Percentiles rank a stretch among this genome's conserved stretches.
Conservation (phyloP, 768 basidiomycete genomes). For the Russula olivacea region DNA sequence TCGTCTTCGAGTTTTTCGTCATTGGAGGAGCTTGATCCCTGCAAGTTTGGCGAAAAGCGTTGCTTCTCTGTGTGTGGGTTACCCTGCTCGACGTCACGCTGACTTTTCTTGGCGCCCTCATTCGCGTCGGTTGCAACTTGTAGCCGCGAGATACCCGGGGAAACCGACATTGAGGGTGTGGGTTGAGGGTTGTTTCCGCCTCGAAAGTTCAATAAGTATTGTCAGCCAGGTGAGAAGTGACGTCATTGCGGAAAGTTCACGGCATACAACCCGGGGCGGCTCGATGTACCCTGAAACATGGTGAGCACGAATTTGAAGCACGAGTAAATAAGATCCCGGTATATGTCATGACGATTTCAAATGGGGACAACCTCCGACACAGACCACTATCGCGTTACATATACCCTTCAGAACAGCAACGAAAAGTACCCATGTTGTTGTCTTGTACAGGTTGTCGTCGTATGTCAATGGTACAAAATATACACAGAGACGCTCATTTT, state of each 20-base stretch:
- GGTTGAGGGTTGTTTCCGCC: not conserved
- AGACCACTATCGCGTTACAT: not conserved
- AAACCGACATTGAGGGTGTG: slow-evolving; percentile 11
- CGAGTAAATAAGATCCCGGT: not conserved
- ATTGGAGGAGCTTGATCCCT: not conserved
- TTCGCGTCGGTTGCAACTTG: not conserved
- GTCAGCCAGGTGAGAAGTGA: too few species aligned
- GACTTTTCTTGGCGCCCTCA: not conserved
- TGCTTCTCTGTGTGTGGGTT: slow-evolving; percentile 15
- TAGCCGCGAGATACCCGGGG: not conserved
- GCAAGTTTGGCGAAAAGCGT: slow-evolving; percentile 5
- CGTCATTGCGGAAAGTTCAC: too few species aligned
- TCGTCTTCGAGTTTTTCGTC: slow-evolving; percentile 13
- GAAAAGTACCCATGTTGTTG: not conserved
- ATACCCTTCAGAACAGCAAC: not conserved
- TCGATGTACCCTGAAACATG: too few species aligned
- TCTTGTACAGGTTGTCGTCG: not conserved
- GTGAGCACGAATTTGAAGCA: too few species aligned
- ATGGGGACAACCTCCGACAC: not conserved
- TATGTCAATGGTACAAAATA: slow-evolving; percentile 3
- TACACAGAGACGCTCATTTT: slow-evolving; percentile 16
- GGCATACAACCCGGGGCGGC: too few species aligned
- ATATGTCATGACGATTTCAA: not conserved
- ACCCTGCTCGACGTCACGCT: slow-evolving; percentile 17
- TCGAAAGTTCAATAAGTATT: not conserved